Conservation (phyloP, 176 grass and related monocot species). For the Carex scoparia region DNA sequence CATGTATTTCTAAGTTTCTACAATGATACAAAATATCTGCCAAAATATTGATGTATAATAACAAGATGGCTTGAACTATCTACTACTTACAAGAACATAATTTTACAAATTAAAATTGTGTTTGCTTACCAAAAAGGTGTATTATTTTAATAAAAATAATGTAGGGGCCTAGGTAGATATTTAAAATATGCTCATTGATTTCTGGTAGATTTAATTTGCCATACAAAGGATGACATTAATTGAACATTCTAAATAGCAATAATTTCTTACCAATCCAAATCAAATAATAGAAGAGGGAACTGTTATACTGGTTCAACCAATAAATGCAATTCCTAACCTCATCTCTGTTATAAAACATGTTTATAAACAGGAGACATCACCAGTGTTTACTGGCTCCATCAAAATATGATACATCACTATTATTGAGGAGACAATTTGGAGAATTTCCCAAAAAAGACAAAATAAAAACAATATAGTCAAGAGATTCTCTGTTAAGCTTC, state of each 20-base stretch:
- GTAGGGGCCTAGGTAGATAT: background rate
- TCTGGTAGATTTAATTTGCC: background rate
- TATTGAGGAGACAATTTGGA: constrained; percentile 2
- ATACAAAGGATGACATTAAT: background rate
- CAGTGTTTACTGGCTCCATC: background rate
- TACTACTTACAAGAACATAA: background rate
- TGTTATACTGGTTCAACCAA: background rate
- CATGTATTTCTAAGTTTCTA: background rate
- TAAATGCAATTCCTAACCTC: constrained; percentile 5
- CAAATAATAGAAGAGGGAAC: background rate
- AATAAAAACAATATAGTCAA: background rate
- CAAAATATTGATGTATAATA: background rate
- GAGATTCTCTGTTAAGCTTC: background rate
- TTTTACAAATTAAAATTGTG: background rate
- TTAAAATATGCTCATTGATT: background rate
- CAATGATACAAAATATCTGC: background rate
- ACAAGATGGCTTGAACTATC: background rate
- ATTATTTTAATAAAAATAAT: background rate
- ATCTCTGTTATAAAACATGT: background rate
- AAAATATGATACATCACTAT: background rate
- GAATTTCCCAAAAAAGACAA: background rate
- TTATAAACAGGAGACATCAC: constrained; percentile 1
- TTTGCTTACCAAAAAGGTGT: background rate
- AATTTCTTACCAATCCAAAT: constrained; percentile 10
- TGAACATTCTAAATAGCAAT: constrained; percentile 13